phyloP scores from a whole-genome alignment of 2,329 filamentous ascomycete species.

The Myotisia sp. region DNA sequence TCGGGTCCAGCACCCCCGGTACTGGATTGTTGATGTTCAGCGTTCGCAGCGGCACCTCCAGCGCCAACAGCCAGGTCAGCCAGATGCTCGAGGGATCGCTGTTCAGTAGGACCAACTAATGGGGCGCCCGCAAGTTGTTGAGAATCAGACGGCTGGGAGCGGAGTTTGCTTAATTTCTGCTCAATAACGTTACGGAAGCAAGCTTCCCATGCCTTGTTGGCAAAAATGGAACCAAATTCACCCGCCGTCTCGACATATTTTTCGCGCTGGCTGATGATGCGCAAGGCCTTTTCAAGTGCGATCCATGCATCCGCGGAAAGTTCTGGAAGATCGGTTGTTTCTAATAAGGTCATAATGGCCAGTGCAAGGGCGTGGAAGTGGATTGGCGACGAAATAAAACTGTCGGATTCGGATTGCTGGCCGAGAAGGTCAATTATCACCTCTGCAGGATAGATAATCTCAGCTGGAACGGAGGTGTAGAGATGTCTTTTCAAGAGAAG shows the following conservation, averaged over 20 bases:
- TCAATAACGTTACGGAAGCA: slow-evolving; percentile 29
- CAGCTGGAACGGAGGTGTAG: slow-evolving; percentile 28
- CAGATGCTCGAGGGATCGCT: slow-evolving; percentile 31
- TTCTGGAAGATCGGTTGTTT: slow-evolving; percentile 28
- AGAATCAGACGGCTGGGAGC: slow-evolving; percentile 20
- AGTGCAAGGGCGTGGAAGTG: slow-evolving; percentile 29
- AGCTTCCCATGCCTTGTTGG: slow-evolving; percentile 27
- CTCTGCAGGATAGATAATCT: slow-evolving; percentile 28
- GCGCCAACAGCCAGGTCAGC: slow-evolving; percentile 32
- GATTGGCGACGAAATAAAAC: slow-evolving; percentile 24
- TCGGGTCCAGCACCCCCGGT: slow-evolving; percentile 6
- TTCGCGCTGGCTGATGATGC: slow-evolving; percentile 34
- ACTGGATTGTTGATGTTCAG: slow-evolving; percentile 5
- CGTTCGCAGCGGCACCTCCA: slow-evolving; percentile 21
- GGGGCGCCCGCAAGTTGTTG: slow-evolving; percentile 13
- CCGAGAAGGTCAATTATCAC: slow-evolving; percentile 28
- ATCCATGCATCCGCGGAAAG: slow-evolving; percentile 27
- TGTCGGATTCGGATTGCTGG: slow-evolving; percentile 18
- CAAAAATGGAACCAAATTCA: slow-evolving; percentile 28
- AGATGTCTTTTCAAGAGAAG: slow-evolving; percentile 31
- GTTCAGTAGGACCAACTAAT: slow-evolving; percentile 29
- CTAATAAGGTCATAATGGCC: slow-evolving; percentile 29
- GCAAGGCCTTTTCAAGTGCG: slow-evolving; percentile 37
- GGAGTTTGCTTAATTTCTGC: slow-evolving; percentile 21
- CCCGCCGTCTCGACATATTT: slow-evolving; percentile 17